Base-by-base conservation (phyloP, 139 green algal species). In the Picochlorum sp. region DNA sequence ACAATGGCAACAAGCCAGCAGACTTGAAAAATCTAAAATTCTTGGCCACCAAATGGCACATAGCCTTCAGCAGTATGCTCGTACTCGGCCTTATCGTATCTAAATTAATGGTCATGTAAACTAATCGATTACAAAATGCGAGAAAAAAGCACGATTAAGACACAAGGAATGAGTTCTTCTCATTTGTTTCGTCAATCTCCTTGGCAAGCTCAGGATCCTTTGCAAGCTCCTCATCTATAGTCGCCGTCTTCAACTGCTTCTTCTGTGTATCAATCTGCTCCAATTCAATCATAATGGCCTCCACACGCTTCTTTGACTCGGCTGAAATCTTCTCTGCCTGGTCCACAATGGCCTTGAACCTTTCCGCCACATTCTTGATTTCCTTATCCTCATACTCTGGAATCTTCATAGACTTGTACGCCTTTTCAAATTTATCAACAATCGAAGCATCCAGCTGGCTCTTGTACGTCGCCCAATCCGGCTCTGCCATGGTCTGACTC, bases 31-130 rank as follows among this genome's bases (percentile, higher is more conserved):
- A 60, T 26, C 57, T 77, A 44, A 77, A 77, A 57, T 62, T 73
- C 26, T 28, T 77, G 37, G 71, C 71, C 13, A 77, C 65, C 4
- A 28, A 31, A 24, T 77, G 71, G 71, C 71, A 77, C 61, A 77
- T 77, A 24, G 59, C 26, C 52, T 77, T 69, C 45, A 51, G n/a
- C 38, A 20, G 21, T 52, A 73, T 73, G 65, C 26, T 73, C 4
- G 51, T 63, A 28, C 49, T 77, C 21, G 71, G 71, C 15, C 54
- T 77, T 28, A 10, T 70, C 38, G 49, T 77, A 24, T 37, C 31
- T 18, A 72, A 69, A 63, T 45, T 77, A 16, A 72, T 77, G 63
- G 34, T 66, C 18, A 56, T 54, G 52, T 59, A 21, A 59, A n/a
- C 34, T 23, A n/a, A 30, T 23, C 5, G 18, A 54, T 21, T 65